phyloP scores from a whole-genome alignment of 371 early-diverging fungal genomes.

The Lichtheimia corymbifera region DNA sequence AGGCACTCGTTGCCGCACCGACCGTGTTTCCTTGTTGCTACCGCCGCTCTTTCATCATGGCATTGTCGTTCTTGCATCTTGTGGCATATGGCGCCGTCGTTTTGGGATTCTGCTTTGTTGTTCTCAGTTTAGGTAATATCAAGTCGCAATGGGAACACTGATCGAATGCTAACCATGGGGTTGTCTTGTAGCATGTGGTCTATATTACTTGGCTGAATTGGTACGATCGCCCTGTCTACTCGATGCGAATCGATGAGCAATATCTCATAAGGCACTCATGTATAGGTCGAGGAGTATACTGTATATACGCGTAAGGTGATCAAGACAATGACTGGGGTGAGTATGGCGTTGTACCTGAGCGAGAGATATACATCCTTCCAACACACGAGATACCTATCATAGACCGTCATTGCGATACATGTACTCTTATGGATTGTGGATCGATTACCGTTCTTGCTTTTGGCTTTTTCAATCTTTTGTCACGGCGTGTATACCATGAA shows the following conservation, averaged over 20 bases:
- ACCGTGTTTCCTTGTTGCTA: too few species aligned
- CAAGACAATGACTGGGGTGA: slow-evolving; percentile 65
- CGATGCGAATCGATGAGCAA: neutral
- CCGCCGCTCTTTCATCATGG: too few species aligned
- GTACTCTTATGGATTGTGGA: slow-evolving; percentile 69
- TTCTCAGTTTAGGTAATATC: slow-evolving; percentile 44
- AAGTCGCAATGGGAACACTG: neutral
- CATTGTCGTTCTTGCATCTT: slow-evolving; percentile 33
- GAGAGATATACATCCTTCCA: neutral
- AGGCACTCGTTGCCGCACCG: too few species aligned
- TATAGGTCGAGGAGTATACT: slow-evolving; percentile 78
- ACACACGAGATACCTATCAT: neutral
- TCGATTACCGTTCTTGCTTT: slow-evolving; percentile 63
- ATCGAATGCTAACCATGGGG: neutral
- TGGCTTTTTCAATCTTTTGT: slow-evolving; percentile 67
- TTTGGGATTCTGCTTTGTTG: slow-evolving; percentile 41
- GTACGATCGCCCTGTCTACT: slow-evolving; percentile 20
- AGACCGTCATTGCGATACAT: slow-evolving; percentile 66
- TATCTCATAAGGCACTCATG: neutral
- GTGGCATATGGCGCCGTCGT: slow-evolving; percentile 46
- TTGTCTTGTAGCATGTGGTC: slow-evolving; percentile 69
- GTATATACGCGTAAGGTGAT: slow-evolving; percentile 79
- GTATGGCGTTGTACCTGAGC: slow-evolving; percentile 5
- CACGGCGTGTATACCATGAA: slow-evolving; percentile 73
- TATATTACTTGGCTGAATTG: slow-evolving; percentile 81